Base-by-base conservation (phyloP, 1,284 basidiomycete species). In the Anthracocystis walkeri region DNA sequence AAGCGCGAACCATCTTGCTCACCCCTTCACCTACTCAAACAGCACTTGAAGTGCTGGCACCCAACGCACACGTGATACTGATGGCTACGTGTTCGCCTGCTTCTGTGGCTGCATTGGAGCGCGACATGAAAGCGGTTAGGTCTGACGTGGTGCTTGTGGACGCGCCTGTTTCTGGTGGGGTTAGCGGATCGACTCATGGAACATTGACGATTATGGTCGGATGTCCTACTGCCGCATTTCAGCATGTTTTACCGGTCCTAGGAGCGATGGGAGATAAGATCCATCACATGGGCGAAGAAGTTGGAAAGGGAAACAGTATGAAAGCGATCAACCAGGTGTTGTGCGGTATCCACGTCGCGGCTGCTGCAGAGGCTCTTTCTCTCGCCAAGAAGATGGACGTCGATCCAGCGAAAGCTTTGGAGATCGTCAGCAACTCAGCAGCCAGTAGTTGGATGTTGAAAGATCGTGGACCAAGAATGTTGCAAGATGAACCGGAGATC, bases 1-100 rank as follows among this genome's bases (percentile, higher is more conserved):
- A 70, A 49, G 67, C 67, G 2, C 56, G 62, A 11, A 21, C 53
- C 1, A 65, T 70, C 25, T 49, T 70, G 0, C 49, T 70, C 46
- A 16, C 25, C 8, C 49, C 4, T 21, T 41, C 14, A 7, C 25
- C n/a, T 35, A 51, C 1, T 31, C 27, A 7, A n/a, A 50, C 48
- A 2, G 57, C 50, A 12, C 51, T 60, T 2, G 18, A 50, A 82
- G 84, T 72, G 7, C 79, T 86, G 8, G 53, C 80, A 16, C 48
- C 77, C 16, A 75, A 79, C 18, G 75, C 86, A 1, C 63, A 73
- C 14, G 79, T 87, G 54, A 81, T 87, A 29, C 80, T 84, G 31
- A 86, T 85, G 69, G 86, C 86, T 0, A 87, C 86, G 2, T 85
- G 86, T 23, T 82, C 86, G 0, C 86, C 86, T 1, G 79, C 76